phyloP scores from a whole-genome alignment of 1,139 yeast species.

The Yamadazyma songkhlaensis region DNA sequence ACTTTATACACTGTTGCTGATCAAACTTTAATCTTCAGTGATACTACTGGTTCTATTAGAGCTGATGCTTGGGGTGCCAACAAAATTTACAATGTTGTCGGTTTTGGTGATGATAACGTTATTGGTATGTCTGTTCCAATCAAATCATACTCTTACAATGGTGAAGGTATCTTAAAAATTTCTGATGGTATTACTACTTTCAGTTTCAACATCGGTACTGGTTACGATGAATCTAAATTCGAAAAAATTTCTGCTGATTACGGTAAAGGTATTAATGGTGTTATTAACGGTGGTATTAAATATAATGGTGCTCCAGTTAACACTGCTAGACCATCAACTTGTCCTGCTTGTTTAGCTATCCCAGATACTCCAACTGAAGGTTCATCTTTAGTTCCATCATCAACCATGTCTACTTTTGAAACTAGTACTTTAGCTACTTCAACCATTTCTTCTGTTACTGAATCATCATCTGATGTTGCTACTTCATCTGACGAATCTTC shows the following conservation, averaged over 20 bases:
- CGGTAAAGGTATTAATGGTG: slow-evolving; percentile 30
- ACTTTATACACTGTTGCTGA: slow-evolving; percentile 7
- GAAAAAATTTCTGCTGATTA: slow-evolving; percentile 59
- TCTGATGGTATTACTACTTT: slow-evolving; percentile 68
- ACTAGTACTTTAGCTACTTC: slow-evolving; percentile 3
- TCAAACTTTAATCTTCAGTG: slow-evolving; percentile 13
- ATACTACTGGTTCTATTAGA: slow-evolving; percentile 8
- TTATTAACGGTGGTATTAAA: slow-evolving; percentile 41
- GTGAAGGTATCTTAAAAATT: slow-evolving; percentile 8
- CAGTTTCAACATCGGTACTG: slow-evolving; percentile 82
- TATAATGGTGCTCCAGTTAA: slow-evolving; percentile 48
- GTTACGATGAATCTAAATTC: slow-evolving; percentile 32
- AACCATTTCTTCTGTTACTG: not conserved
- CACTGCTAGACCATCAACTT: slow-evolving; percentile 76
- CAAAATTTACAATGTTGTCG: slow-evolving; percentile 14
- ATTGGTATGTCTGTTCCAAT: slow-evolving; percentile 14
- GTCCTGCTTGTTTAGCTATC: slow-evolving; percentile 70
- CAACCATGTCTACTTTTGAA: slow-evolving; percentile 1
- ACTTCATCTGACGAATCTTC: slow-evolving; percentile 10
- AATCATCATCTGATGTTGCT: slow-evolving; percentile 4
- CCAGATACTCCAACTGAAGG: slow-evolving; percentile 15
- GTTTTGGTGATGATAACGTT: slow-evolving; percentile 17
- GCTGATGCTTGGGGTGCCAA: slow-evolving; percentile 10
- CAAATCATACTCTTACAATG: slow-evolving; percentile 6
- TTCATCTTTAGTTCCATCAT: slow-evolving; percentile 10